A percentile compares a stretch with the other conserved stretches of the same genome.
phyloP scores from a whole-genome alignment of 2,329 filamentous ascomycete species.

The Phyllosticta ampelicida region DNA sequence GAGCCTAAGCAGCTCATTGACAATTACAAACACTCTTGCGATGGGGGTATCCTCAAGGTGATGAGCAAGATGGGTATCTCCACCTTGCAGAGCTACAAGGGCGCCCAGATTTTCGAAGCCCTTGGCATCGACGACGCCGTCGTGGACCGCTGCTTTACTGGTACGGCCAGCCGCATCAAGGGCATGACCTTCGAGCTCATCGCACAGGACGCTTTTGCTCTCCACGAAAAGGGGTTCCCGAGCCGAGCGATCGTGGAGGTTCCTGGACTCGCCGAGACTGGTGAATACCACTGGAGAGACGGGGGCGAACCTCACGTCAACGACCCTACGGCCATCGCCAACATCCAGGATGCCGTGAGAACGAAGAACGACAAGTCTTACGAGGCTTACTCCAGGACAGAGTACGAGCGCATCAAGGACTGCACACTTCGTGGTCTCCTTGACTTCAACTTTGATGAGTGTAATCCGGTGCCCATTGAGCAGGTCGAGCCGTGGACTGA shows the following conservation, averaged over 20 bases:
- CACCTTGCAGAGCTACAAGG: conserved; percentile 91
- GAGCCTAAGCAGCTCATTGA: conserved; percentile 71
- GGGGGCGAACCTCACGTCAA: conserved; percentile 93
- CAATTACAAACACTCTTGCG: conserved; percentile 95
- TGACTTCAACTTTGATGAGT: conserved; percentile 90
- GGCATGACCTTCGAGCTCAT: conserved; percentile 90
- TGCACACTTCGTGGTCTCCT: conserved; percentile 90
- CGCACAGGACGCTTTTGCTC: conserved; percentile 85
- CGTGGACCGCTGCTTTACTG: conserved; percentile 88
- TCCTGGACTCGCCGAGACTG: conserved; percentile 77
- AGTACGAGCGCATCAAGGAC: conserved; percentile 93
- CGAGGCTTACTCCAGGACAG: conserved; percentile 85
- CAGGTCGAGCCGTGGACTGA: conserved; percentile 98
- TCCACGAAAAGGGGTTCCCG: conserved; percentile 89
- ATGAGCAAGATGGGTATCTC: conserved; percentile 99
- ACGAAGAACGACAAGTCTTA: conserved; percentile 99
- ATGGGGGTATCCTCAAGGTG: conserved; percentile 93
- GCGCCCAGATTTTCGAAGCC: conserved; percentile 94
- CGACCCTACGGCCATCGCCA: conserved; percentile 87
- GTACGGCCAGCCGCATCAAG: conserved; percentile 87
- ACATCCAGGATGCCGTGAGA: conserved; percentile 91
- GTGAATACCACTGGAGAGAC: conserved; percentile 97
- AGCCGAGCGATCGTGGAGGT: conserved; percentile 65
- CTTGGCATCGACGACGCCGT: conserved; percentile 87
- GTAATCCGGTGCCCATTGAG: conserved; percentile 77